These are phyloP conservation scores for Arthrinium phaeospermum DNA, from an alignment of 2,329 filamentous ascomycete species.

Conservation along the genomic window DNA sequence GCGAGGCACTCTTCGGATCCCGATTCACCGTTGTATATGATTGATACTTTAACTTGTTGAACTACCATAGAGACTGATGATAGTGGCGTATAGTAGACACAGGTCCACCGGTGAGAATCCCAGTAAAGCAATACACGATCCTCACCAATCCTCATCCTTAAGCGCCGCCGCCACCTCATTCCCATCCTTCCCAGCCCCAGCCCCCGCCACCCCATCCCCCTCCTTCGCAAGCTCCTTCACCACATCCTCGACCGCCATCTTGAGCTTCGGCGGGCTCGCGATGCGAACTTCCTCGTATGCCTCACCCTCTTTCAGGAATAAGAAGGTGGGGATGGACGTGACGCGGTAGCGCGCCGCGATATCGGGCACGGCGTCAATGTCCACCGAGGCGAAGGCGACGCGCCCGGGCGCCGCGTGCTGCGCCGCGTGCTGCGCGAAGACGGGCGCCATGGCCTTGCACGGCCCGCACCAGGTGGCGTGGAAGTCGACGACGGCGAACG, in stretches of 20 bases:
- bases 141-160: slow-evolving; percentile 22
- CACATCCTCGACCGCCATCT: slow-evolving; percentile 52
- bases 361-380: slow-evolving; percentile 70
- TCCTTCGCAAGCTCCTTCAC: slow-evolving; percentile 47
- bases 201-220: background rate
- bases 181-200: background rate
- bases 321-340: slow-evolving; percentile 76
- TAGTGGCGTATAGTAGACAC: background rate
- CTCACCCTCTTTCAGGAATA: slow-evolving; percentile 70
- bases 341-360: slow-evolving; percentile 70
- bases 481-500: slow-evolving; percentile 42
- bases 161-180: slow-evolving; percentile 22
- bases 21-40: background rate
- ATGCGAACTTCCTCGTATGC: slow-evolving; percentile 67
- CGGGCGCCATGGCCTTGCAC: slow-evolving; percentile 73
- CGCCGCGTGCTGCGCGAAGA: slow-evolving; percentile 59
- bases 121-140: background rate
- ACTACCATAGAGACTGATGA: background rate
- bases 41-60: background rate
- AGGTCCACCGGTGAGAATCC: background rate
- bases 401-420: slow-evolving; percentile 53
- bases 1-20: background rate
- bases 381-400: slow-evolving; percentile 72
- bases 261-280: slow-evolving; percentile 66
- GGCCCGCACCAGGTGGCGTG: slow-evolving; percentile 77